Evolutionary conservation across 768 basidiomycete genomes (phyloP), one percentile per base, ranked within the genome.

Genomic region (Daedaleopsis sinensis): DNA sequence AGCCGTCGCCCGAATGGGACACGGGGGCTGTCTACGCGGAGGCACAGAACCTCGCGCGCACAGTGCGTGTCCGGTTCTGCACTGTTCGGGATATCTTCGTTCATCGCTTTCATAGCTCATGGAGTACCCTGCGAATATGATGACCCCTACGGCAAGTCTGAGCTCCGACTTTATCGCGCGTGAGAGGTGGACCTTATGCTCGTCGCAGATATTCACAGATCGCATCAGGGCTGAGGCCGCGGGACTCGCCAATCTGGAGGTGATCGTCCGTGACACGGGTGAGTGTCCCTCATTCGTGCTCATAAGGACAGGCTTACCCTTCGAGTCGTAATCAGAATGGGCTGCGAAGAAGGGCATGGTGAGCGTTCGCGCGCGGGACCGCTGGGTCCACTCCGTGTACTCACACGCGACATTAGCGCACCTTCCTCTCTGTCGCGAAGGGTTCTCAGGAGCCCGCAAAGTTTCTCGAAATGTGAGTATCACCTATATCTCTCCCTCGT

Each of bases 311-410:
- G n/a, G n/a, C n/a, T n/a, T n/a, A n/a, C n/a, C n/a, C n/a, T n/a
- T n/a, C 23, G 12, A 10, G 32, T 52, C 32, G 8, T n/a, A 13
- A n/a, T n/a, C 64, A 91, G 90, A 78, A 2, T 96, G 93, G 93
- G 93, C 93, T 27, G 82, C 83, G 48, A 80, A 88, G 74, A 91
- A 91, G 77, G 87, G 87, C 58, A 96, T 95, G 94, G 90, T 89
- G 23, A 7, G 47, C 23, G 5, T 21, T 10, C 23, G 12, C 13
- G 23, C 7, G 53, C 1, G 74, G 67, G 32, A 7, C 39, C 15
- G 8, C 24, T 15, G n/a, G n/a, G n/a, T n/a, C n/a, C n/a, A n/a
- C 16, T 8, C 2, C 27, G 3, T 7, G 16, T n/a, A 5, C 11
- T 50, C 10, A 19, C 50, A n/a, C 13, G 12, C 59, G 23, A 38